These are phyloP conservation scores for Wickerhamomyces rabaulensis DNA, from an alignment of 805 yeast species.

Conservation along the genomic window DNA sequence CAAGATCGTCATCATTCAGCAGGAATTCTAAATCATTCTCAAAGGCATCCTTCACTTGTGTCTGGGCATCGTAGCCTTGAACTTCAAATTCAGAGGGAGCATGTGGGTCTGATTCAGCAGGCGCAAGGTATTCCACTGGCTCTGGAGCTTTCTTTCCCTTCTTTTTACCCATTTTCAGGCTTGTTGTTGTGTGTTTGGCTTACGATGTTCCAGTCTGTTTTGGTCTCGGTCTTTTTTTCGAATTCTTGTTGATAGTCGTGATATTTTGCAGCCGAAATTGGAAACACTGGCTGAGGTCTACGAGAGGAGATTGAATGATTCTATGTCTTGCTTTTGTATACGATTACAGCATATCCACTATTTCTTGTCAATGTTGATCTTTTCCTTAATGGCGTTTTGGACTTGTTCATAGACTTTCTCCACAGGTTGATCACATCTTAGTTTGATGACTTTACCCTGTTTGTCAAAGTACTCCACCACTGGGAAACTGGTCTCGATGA, in stretches of 20 bases:
- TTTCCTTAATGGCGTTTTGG: constrained; percentile 53
- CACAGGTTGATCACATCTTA: constrained; percentile 75
- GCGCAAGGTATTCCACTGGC: constrained; percentile 7
- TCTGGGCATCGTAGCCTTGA: constrained; percentile 14
- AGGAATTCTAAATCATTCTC: constrained; percentile 17
- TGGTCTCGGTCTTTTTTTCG: too few relatives aligned
- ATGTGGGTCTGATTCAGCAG: constrained; percentile 2
- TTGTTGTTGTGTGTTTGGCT: neutral
- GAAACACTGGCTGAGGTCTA: too few relatives aligned
- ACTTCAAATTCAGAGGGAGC: neutral
- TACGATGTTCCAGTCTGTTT: too few relatives aligned
- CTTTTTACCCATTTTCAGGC: constrained; percentile 2
- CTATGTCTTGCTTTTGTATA: too few relatives aligned
- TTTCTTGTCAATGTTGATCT: constrained; percentile 15
- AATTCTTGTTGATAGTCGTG: too few relatives aligned
- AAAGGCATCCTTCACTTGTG: constrained; percentile 13
- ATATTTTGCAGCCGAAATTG: too few relatives aligned
- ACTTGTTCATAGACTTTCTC: constrained; percentile 73
- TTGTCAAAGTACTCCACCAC: constrained; percentile 80
- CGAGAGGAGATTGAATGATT: too few relatives aligned
- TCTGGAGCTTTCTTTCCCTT: neutral
- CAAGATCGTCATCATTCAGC: neutral
- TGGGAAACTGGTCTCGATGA: constrained; percentile 87
- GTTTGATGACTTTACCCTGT: constrained; percentile 69
- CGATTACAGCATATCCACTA: neutral